Evolutionary conservation across 805 yeast genomes (phyloP).

Genomic region (Saturnispora sanitii): DNA sequence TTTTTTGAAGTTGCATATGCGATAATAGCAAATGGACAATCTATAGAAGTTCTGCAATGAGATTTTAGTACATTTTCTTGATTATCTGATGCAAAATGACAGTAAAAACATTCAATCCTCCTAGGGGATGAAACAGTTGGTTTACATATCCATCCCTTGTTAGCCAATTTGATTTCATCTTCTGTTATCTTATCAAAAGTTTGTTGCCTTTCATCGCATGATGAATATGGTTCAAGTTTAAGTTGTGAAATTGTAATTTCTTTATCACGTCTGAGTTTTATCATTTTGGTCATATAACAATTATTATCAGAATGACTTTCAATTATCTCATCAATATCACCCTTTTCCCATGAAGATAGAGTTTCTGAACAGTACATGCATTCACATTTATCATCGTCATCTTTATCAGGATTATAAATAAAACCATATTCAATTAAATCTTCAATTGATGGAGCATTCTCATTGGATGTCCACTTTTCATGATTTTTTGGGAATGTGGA

Average conservation of each 20-base stretch:
- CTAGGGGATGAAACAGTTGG: conserved; percentile 8
- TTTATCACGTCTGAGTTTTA: too few species aligned
- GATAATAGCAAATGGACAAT: conserved; percentile 7
- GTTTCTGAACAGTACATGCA: conserved; percentile 36
- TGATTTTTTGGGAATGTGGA: background rate
- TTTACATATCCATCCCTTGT: conserved; percentile 10
- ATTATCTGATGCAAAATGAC: conserved; percentile 7
- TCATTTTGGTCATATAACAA: too few species aligned
- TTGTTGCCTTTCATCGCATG: background rate
- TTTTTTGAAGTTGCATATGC: conserved; percentile 5
- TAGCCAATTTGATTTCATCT: background rate
- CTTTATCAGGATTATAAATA: conserved; percentile 31
- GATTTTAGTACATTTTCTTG: conserved; percentile 2
- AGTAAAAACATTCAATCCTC: conserved; percentile 9
- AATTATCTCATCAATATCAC: background rate
- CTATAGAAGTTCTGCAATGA: conserved; percentile 5
- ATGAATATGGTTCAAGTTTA: conserved; percentile 22
- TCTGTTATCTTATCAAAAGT: background rate
- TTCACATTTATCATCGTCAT: conserved; percentile 41
- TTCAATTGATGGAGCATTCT: conserved; percentile 31
- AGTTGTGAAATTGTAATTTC: too few species aligned
- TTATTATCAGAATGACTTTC: background rate
- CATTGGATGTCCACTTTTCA: conserved; percentile 7
- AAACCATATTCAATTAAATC: conserved; percentile 56
- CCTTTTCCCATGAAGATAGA: conserved; percentile 32